Evolutionary conservation across 441 rosid genomes (phyloP).

Genomic region (Syzygium malaccense): DNA sequence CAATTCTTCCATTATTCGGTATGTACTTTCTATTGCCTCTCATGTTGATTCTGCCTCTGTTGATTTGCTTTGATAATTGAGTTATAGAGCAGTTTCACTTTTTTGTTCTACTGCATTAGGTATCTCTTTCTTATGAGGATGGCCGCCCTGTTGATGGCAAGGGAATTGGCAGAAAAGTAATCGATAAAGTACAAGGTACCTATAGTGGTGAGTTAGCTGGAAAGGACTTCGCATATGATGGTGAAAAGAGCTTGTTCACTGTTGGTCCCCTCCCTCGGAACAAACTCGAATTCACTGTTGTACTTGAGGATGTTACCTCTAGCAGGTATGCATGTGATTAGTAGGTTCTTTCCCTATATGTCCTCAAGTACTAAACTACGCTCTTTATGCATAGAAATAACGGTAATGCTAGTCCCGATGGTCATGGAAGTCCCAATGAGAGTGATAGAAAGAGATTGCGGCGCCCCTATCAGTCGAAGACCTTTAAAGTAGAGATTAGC

Average conservation of each 20-base stretch:
- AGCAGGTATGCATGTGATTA: slow-evolving; percentile 16
- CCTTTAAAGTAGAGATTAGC: slow-evolving; percentile 42
- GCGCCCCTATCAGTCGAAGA: slow-evolving; percentile 36
- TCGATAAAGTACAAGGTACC: slow-evolving; percentile 47
- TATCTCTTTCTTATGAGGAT: slow-evolving; percentile 46
- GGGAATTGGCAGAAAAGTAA: slow-evolving; percentile 45
- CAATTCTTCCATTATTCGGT: slow-evolving; percentile 48
- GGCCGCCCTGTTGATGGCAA: slow-evolving; percentile 48
- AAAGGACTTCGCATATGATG: slow-evolving; percentile 57
- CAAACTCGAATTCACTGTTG: slow-evolving; percentile 46
- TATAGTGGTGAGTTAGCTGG: slow-evolving; percentile 37
- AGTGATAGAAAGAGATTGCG: slow-evolving; percentile 39
- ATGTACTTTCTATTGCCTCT: slow-evolving; percentile 1
- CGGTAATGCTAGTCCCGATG: slow-evolving; percentile 39
- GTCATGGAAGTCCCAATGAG: slow-evolving; percentile 31
- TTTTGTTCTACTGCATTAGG: slow-evolving; percentile 21
- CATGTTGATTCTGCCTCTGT: neutral
- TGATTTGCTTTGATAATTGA: neutral
- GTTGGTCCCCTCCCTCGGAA: slow-evolving; percentile 45
- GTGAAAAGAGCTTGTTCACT: slow-evolving; percentile 55
- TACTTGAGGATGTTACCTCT: slow-evolving; percentile 42
- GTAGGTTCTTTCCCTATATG: neutral
- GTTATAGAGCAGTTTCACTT: neutral
- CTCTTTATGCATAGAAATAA: slow-evolving; percentile 19
- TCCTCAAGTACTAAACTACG: neutral